These are phyloP conservation scores for Vitis rupestris DNA, from an alignment of 164 flowering plant genomes.

Conservation along the genomic window DNA sequence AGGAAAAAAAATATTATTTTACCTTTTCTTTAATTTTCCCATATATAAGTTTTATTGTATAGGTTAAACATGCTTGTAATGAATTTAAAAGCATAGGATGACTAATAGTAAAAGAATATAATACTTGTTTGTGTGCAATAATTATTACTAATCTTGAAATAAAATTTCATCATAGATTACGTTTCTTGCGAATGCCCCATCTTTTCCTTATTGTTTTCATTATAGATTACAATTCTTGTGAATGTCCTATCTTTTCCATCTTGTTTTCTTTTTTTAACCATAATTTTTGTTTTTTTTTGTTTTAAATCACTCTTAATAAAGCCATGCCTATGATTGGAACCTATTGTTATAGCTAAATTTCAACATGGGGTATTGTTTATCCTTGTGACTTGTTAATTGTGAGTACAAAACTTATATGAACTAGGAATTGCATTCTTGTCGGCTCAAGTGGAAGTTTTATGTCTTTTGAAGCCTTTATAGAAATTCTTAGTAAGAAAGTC, in stretches of 20 bases:
- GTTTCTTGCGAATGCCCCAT: background rate
- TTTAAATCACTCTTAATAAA: slow-evolving; percentile 1
- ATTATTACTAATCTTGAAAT: no score
- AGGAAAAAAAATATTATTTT: no score
- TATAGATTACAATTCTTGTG: background rate
- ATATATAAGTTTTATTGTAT: no score
- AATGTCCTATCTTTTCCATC: background rate
- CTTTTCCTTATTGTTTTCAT: background rate
- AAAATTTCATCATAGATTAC: background rate
- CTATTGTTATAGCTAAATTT: background rate
- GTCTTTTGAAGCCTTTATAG: background rate
- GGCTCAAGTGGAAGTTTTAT: background rate
- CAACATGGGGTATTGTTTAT: slow-evolving; percentile 10
- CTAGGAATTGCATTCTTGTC: slow-evolving; percentile 6
- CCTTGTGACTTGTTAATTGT: slow-evolving; percentile 12
- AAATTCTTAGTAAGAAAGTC: slow-evolving; percentile 10
- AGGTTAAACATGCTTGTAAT: no score
- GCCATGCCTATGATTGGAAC: background rate
- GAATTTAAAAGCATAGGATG: no score
- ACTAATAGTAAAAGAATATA: no score
- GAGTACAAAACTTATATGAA: slow-evolving; percentile 1
- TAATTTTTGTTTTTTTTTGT: no score
- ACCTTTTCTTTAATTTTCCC: no score
- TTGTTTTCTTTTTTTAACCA: background rate
- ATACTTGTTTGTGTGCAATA: no score